These are phyloP conservation scores for Bacidia gigantensis DNA, from an alignment of 495 filamentous ascomycete species.

Conservation along the genomic window DNA sequence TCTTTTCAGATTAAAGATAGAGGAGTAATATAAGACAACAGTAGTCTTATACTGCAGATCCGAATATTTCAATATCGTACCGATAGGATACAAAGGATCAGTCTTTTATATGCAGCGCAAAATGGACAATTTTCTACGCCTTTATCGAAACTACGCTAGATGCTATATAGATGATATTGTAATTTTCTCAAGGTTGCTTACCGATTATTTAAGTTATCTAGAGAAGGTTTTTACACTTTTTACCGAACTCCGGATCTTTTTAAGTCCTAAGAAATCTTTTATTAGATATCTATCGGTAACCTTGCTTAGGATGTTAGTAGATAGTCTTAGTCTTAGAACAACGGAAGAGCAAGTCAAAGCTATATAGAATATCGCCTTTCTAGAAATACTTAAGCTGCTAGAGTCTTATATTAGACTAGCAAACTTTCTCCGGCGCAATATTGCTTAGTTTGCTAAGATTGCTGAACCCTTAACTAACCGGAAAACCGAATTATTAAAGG, in stretches of 20 bases:
- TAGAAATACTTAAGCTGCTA: not conserved
- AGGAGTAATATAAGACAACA: not conserved
- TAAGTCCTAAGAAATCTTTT: not conserved
- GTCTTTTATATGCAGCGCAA: conserved; percentile 1
- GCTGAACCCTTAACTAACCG: not conserved
- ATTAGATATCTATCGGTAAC: not conserved
- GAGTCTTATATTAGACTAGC: not conserved
- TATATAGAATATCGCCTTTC: not conserved
- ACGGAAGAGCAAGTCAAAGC: not conserved
- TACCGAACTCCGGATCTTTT: not conserved
- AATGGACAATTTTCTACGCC: not conserved
- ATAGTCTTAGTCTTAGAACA: not conserved
- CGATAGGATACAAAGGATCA: conserved; percentile 5
- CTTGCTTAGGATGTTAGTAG: not conserved
- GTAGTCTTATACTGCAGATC: not conserved
- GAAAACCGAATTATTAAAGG: not conserved
- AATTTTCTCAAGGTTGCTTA: not conserved
- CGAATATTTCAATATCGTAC: not conserved
- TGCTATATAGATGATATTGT: conserved; percentile 7
- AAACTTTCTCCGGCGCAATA: not conserved
- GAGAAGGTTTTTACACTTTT: not conserved
- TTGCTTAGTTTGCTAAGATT: not conserved
- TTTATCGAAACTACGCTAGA: too few relatives aligned
- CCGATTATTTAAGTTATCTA: not conserved
- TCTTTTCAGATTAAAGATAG: not conserved